Conservation (phyloP, 768 basidiomycete species). For the Collybia sordida region DNA sequence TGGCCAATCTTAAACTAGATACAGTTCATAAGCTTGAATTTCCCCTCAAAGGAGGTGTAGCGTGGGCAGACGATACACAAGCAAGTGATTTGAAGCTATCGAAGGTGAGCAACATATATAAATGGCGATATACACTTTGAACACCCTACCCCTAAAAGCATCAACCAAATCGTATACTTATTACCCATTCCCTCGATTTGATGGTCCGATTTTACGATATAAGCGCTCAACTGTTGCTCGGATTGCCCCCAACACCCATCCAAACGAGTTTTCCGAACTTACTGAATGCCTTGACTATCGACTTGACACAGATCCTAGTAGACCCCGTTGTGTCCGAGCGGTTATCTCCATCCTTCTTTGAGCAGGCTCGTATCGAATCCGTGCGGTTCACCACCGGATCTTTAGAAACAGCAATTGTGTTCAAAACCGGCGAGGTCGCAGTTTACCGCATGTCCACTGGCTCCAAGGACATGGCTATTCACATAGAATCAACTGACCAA, state of each 20-base stretch:
- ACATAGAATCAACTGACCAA: conserved; percentile 32
- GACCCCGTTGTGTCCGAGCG: conserved; percentile 37
- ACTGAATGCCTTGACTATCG: conserved; percentile 60
- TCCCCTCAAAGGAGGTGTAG: conserved; percentile 49
- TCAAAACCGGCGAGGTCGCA: conserved; percentile 57
- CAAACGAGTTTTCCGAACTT: conserved; percentile 64
- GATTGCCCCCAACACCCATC: conserved; percentile 46
- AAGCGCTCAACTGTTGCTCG: conserved; percentile 64
- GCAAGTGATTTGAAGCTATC: conserved; percentile 51
- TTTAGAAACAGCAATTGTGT: conserved; percentile 53
- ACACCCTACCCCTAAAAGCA: conserved; percentile 33
- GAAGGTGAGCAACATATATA: conserved; percentile 40
- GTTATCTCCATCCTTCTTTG: conserved; percentile 21
- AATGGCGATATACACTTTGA: background rate
- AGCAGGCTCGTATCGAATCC: conserved; percentile 36
- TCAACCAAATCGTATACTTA: conserved; percentile 62
- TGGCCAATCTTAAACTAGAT: conserved; percentile 24
- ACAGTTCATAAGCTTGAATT: conserved; percentile 23
- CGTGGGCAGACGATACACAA: conserved; percentile 53
- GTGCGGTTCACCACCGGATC: conserved; percentile 55
- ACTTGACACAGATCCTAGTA: conserved; percentile 48
- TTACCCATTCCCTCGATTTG: conserved; percentile 63
- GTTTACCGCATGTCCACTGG: conserved; percentile 40
- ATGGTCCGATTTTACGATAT: conserved; percentile 73
- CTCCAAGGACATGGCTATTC: conserved; percentile 10